phyloP scores from a whole-genome alignment of 2,329 filamentous ascomycete genomes.

The Paracorniculantispora psalliotae region DNA sequence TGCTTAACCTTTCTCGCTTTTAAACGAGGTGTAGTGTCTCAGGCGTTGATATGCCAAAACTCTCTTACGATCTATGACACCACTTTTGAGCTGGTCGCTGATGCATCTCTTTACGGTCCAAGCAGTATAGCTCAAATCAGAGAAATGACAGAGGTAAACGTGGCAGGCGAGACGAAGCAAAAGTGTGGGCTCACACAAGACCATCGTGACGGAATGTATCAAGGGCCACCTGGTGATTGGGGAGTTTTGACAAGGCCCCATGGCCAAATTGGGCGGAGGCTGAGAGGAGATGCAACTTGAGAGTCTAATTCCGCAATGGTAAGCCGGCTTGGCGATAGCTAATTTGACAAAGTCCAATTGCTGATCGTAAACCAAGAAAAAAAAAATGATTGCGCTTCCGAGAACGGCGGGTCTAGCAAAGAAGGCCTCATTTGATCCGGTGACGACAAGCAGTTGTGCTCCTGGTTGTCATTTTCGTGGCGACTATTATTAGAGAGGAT shows the following conservation, averaged over 20 bases:
- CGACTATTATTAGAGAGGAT: background rate
- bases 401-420: background rate
- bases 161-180: background rate
- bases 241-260: background rate
- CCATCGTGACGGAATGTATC: background rate
- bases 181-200: background rate
- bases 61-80: no score
- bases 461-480: no score
- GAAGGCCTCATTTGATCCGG: background rate
- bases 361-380: background rate
- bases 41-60: no score
- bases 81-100: no score
- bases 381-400: background rate
- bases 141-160: background rate
- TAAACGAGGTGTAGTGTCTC: no score
- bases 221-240: no score
- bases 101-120: background rate
- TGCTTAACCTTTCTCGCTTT: no score
- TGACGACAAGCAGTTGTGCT: background rate
- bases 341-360: background rate
- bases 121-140: background rate
- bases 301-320: background rate
- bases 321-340: background rate
- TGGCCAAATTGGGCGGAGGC: background rate
- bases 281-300: slow-evolving; percentile 2